Base-by-base conservation (phyloP, 305 asterid species). In the Fraxinus albicans region DNA sequence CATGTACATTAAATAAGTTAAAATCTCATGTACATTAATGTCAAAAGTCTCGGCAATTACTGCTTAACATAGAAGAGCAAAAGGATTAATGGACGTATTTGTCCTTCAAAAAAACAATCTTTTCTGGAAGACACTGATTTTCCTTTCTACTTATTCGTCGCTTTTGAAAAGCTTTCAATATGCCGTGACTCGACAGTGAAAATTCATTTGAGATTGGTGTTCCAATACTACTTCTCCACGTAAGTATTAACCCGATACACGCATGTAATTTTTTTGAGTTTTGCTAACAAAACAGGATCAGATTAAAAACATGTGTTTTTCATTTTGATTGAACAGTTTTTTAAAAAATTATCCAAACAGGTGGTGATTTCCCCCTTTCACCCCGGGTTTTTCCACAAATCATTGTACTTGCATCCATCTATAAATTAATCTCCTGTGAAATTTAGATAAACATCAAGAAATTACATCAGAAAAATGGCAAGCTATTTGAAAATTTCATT, bases 401-500 rank as follows among this genome's bases (percentile, higher is more conserved):
- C 33, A 6, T 53, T 33, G 47, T 15, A 17, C 47, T 76, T 8
- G 9, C 47, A 15, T 1, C 73, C 73, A 3, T 77, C 80, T 81
- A 85, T 81, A 85, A 81, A 84, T 50, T 15, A 17, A 72, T 81
- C 76, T 27, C 77, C 53, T 60, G 42, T 4, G 42, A 72, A 34
- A 36, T 12, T 40, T 70, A 69, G 36, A 10, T 5, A 81, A 25
- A 73, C 29, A 23, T 21, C 35, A 1, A 36, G 76, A 60, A 23
- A 53, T 70, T 15, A 17, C 31, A 80, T 70, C 79, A 12, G n/a
- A 17, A 31, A 77, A 76, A 86, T 86, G 88, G 84, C 86, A 76
- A 0, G 27, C 55, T 15, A 47, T 42, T 78, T 75, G 21, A 79
- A 80, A 50, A 21, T 60, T 42, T 65, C 83, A n/a, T 76, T 53